Conservation (phyloP, 192 early-diverging fungal species). For the Hyaloraphidium curvatum region DNA sequence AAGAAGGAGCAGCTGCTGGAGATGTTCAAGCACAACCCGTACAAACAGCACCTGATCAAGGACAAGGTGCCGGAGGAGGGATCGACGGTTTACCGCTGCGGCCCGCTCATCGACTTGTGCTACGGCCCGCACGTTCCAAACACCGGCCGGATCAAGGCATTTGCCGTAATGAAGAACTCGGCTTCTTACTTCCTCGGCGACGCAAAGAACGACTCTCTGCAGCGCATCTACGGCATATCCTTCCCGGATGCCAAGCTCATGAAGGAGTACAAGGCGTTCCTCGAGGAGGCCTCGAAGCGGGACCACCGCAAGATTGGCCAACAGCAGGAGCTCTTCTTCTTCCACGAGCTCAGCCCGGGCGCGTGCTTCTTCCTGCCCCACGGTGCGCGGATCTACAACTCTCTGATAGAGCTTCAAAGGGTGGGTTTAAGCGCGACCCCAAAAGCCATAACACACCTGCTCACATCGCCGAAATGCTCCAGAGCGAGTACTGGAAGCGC, state of each 20-base stretch:
- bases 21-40: slow-evolving; percentile 98
- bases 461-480: too few relatives aligned
- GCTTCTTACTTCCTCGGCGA: slow-evolving; percentile 96
- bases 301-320: slow-evolving; percentile 92
- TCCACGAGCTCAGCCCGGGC: slow-evolving; percentile 86
- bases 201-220: slow-evolving; percentile 90
- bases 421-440: slow-evolving; percentile 9
- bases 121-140: slow-evolving; percentile 83
- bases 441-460: too few relatives aligned
- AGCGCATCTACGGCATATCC: slow-evolving; percentile 96
- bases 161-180: slow-evolving; percentile 55
- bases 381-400: slow-evolving; percentile 91
- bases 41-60: slow-evolving; percentile 89
- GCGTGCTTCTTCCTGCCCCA: slow-evolving; percentile 89
- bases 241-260: slow-evolving; percentile 98
- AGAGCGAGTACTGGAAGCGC: slow-evolving; percentile 65
- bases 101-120: slow-evolving; percentile 87
- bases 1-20: slow-evolving; percentile 77
- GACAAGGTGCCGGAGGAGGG: slow-evolving; percentile 9
- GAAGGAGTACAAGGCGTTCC: slow-evolving; percentile 85
- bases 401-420: slow-evolving; percentile 75
- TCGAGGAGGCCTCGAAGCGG: slow-evolving; percentile 89
- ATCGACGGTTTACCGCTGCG: slow-evolving; percentile 93
- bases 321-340: slow-evolving; percentile 98
- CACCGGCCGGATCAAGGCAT: slow-evolving; percentile 83